These are phyloP conservation scores for Pichia sp. DNA, from an alignment of 1,139 yeast species.

Conservation along the genomic window DNA sequence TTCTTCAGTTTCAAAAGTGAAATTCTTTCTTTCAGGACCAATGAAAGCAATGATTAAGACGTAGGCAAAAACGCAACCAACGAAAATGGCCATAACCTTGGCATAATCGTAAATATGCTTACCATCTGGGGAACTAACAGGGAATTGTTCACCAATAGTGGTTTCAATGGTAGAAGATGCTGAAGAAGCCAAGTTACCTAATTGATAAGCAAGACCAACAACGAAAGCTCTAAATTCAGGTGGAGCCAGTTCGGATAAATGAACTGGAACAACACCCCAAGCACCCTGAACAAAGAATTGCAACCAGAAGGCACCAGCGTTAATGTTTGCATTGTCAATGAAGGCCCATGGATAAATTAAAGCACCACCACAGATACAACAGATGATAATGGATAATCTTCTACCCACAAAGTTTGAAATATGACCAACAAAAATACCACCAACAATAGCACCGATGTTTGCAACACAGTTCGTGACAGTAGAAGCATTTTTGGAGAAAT, in stretches of 20 bases:
- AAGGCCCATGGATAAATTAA: slow-evolving; percentile 64
- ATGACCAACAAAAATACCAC: slow-evolving; percentile 60
- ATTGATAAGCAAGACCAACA: slow-evolving; percentile 70
- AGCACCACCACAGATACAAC: slow-evolving; percentile 63
- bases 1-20: slow-evolving; percentile 15
- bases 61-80: slow-evolving; percentile 69
- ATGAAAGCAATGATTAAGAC: slow-evolving; percentile 48
- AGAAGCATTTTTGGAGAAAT: slow-evolving; percentile 40
- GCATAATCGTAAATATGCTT: slow-evolving; percentile 40
- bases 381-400: slow-evolving; percentile 45
- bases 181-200: slow-evolving; percentile 77
- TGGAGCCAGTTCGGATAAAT: slow-evolving; percentile 68
- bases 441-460: slow-evolving; percentile 59
- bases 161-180: slow-evolving; percentile 82
- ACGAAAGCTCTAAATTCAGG: slow-evolving; percentile 70
- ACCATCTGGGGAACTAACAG: slow-evolving; percentile 33
- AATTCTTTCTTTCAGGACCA: slow-evolving; percentile 64
- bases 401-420: slow-evolving; percentile 53
- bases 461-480: slow-evolving; percentile 67
- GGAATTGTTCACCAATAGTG: slow-evolving; percentile 62
- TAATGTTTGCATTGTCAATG: slow-evolving; percentile 42
- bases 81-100: slow-evolving; percentile 72
- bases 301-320: slow-evolving; percentile 72
- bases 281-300: slow-evolving; percentile 83
- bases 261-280: slow-evolving; percentile 82